Evolutionary conservation across 805 yeast genomes (phyloP).

Genomic region (Candida silvicultrix): DNA sequence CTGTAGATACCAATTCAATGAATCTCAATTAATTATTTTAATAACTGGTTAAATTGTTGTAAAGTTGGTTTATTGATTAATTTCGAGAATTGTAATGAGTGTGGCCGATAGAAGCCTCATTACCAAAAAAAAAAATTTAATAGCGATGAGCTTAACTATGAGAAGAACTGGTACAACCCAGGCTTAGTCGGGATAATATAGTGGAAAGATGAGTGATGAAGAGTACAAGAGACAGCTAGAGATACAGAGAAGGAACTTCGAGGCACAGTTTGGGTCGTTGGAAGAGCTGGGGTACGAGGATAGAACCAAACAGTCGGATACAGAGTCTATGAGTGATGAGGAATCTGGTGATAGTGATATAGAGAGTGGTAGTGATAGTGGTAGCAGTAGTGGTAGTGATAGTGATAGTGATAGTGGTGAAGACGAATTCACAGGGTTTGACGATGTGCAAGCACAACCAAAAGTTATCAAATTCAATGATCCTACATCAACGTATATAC

Average conservation of each 20-base stretch:
- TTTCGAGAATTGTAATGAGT: too few species aligned
- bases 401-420: conserved; percentile 15
- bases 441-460: conserved; percentile 15
- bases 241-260: conserved; percentile 51
- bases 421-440: conserved; percentile 19
- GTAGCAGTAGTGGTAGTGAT: too few species aligned
- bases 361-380: conserved; percentile 14
- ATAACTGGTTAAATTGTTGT: too few species aligned
- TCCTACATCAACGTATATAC: conserved; percentile 21
- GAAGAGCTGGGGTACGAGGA: conserved; percentile 50
- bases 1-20: background rate
- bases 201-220: conserved; percentile 1
- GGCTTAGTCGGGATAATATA: too few species aligned
- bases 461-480: conserved; percentile 34
- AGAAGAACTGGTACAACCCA: too few species aligned
- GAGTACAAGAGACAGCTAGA: conserved; percentile 29
- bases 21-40: too few species aligned
- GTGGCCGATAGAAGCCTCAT: too few species aligned
- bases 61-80: too few species aligned
- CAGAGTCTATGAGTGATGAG: conserved; percentile 6
- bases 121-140: background rate
- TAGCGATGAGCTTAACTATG: background rate
- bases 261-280: conserved; percentile 56
- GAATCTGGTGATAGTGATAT: conserved; percentile 17
- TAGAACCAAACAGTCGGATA: conserved; percentile 23